Conservation (phyloP, 1,284 basidiomycete species). For the Ganoderma sp. region DNA sequence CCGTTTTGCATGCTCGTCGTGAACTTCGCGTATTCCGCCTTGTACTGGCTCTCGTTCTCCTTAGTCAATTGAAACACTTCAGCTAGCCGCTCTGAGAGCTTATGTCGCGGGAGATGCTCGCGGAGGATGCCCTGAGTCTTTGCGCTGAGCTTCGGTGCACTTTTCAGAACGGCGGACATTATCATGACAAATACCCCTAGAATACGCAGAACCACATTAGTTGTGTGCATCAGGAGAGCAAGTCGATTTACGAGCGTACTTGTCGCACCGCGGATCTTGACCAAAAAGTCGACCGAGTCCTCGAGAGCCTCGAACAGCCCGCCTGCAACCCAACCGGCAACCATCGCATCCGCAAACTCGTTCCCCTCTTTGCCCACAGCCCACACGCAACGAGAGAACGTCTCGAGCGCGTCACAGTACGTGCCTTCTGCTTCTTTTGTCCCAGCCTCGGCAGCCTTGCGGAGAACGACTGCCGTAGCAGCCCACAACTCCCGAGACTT, state of each 20-base stretch:
- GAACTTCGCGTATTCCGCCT: slow-evolving; percentile 6
- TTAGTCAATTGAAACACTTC: not conserved
- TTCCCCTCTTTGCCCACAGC: slow-evolving; percentile 5
- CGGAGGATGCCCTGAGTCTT: slow-evolving; percentile 9
- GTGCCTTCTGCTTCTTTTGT: slow-evolving; percentile 10
- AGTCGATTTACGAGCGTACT: not conserved
- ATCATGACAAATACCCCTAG: slow-evolving; percentile 2
- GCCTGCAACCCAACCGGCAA: slow-evolving; percentile 5
- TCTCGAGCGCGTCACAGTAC: slow-evolving; percentile 7
- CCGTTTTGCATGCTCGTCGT: slow-evolving; percentile 8
- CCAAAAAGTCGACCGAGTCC: slow-evolving; percentile 6
- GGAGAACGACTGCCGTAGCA: slow-evolving; percentile 1
- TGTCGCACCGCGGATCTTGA: slow-evolving; percentile 6
- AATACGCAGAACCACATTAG: not conserved
- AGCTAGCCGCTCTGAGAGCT: not conserved
- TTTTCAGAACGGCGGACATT: slow-evolving; percentile 2
- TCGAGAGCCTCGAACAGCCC: slow-evolving; percentile 17
- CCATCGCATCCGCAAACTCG: slow-evolving; percentile 7
- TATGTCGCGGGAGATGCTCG: slow-evolving; percentile 12
- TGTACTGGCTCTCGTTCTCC: not conserved
- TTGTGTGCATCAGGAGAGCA: not conserved
- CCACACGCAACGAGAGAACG: not conserved
- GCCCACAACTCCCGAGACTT: slow-evolving; percentile 15
- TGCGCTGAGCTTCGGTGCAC: slow-evolving; percentile 3
- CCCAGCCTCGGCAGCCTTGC: slow-evolving; percentile 6